Evolutionary conservation across 805 yeast species (phyloP), one percentile per base, ranked within the genome.

Genomic region (Candida cerambycidarum): DNA sequence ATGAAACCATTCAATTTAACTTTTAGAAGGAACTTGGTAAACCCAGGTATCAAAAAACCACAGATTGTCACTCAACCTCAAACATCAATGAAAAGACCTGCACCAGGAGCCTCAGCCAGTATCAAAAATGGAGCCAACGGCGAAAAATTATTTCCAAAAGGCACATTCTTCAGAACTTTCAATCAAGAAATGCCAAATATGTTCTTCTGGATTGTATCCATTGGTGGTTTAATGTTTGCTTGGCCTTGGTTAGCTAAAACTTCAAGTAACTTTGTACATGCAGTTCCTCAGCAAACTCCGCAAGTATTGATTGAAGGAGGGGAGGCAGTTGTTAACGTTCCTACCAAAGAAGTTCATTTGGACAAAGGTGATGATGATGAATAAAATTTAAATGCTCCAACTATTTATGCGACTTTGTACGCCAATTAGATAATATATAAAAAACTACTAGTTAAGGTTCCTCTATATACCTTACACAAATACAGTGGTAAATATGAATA

Each of bases 211-310:
- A 19, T 33, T 5, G 29, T 23, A 4, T 19, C 46, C 8, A 25
- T 52, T 32, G 41, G 39, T 32, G 28, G 42, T 2, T 14, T 46
- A 14, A 32, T 51, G 38, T n/a, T 45, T 11, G 38, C 33, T 4
- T 51, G 52, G 51, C 55, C 55, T 4, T 42, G 27, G 25, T 27
- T 44, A 7, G 42, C 39, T 7, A 33, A 43, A 9, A 36, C 31
- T 3, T 28, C 35, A 5, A 41, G 46, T 31, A 44, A 44, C 14
- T n/a, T 40, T 6, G 11, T 32, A 6, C 41, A 46, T 29, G 36
- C 43, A 2, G 55, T 48, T 31, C 46, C 49, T 3, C 15, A 21
- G 7, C 40, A 41, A 11, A 31, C 18, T 9, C 46, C 56, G n/a
- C 46, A 38, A 32, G 41, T 41, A 10, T 10, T 43, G 11, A 40